Conservation (phyloP, 129 eudicot genomes). For the Pulicaria dysenterica region DNA sequence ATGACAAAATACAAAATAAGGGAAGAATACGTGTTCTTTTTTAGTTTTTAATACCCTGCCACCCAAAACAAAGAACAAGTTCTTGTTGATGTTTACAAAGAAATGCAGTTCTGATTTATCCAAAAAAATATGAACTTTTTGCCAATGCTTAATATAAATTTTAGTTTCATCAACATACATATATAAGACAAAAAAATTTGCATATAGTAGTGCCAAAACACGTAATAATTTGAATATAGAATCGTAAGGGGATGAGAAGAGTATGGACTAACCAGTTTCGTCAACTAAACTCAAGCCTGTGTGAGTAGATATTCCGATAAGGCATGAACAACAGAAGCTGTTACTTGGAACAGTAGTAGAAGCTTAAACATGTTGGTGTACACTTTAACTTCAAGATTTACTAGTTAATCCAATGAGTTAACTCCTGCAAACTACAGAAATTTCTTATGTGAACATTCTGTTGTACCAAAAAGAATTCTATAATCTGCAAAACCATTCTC, state of each 20-base stretch:
- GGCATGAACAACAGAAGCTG: conserved; percentile 30
- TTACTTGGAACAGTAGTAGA: conserved; percentile 24
- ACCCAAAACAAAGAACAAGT: conserved; percentile 27
- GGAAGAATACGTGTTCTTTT: background rate
- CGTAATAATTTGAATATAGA: background rate
- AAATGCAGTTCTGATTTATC: conserved; percentile 24
- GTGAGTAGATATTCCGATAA: conserved; percentile 35
- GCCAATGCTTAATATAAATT: background rate
- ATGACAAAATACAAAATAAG: conserved; percentile 18
- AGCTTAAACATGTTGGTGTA: conserved; percentile 21
- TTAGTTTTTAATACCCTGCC: conserved; percentile 23
- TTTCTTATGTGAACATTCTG: conserved; percentile 19
- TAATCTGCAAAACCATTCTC: conserved; percentile 21
- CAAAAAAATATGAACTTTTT: conserved; percentile 19
- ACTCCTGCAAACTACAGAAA: conserved; percentile 20
- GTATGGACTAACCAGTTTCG: conserved; percentile 34
- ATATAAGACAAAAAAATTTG: background rate
- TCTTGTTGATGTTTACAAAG: conserved; percentile 31
- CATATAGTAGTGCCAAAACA: background rate
- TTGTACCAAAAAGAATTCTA: conserved; percentile 8
- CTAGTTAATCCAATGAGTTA: conserved; percentile 11
- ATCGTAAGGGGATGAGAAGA: conserved; percentile 26
- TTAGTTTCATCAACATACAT: conserved; percentile 7
- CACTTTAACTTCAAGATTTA: conserved; percentile 13
- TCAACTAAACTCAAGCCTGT: conserved; percentile 34